phyloP scores from a whole-genome alignment of 2,329 filamentous ascomycete species.

The Fusarium tuaranense region DNA sequence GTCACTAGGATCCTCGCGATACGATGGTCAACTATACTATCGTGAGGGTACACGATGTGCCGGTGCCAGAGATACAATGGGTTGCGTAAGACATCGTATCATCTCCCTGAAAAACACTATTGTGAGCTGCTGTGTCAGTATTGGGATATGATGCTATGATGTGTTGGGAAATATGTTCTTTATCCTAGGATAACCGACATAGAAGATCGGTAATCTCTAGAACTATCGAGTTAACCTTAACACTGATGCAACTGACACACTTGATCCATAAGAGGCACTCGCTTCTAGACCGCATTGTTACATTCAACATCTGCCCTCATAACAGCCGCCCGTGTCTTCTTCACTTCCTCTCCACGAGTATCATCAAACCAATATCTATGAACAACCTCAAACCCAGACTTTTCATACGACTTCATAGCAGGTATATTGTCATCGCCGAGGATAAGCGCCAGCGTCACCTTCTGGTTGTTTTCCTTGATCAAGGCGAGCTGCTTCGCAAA shows the following conservation, averaged over 20 bases:
- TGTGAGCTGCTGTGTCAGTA: too few species aligned
- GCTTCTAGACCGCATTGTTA: background rate
- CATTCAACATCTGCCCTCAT: conserved; percentile 22
- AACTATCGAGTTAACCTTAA: too few species aligned
- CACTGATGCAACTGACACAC: background rate
- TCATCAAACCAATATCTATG: conserved; percentile 30
- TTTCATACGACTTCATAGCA: conserved; percentile 27
- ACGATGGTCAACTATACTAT: too few species aligned
- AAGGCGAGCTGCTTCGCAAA: conserved; percentile 5
- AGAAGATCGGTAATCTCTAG: too few species aligned
- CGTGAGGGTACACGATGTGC: too few species aligned
- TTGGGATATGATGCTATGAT: too few species aligned
- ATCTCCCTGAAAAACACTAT: too few species aligned
- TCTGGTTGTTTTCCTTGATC: background rate
- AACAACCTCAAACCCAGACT: conserved; percentile 23
- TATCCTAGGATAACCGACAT: too few species aligned
- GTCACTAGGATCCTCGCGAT: too few species aligned
- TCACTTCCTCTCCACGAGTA: background rate
- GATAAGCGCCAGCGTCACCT: conserved; percentile 9
- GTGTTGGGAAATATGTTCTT: too few species aligned
- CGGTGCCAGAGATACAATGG: too few species aligned
- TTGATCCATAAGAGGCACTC: background rate
- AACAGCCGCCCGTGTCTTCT: conserved; percentile 12
- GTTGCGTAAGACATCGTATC: too few species aligned
- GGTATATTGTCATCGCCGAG: conserved; percentile 13